Conservation (phyloP, 257 asterid genomes). For the Cruciata laevipes region DNA sequence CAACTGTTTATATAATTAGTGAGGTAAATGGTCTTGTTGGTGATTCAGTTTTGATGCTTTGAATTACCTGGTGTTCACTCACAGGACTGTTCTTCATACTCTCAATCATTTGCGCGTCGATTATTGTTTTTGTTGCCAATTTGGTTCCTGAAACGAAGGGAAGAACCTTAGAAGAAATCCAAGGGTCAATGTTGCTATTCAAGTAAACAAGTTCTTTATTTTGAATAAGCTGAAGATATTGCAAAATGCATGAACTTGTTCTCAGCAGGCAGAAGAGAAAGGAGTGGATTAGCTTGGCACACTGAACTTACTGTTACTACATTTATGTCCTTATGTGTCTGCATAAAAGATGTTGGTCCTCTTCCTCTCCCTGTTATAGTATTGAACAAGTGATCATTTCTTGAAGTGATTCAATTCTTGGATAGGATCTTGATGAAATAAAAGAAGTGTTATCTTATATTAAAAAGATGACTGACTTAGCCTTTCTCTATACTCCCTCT, state of each 20-base stretch:
- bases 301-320: no score
- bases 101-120: slow-evolving; percentile 23
- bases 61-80: neutral
- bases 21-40: neutral
- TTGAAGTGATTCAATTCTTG: no score
- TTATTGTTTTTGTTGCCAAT: slow-evolving; percentile 45
- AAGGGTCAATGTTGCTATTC: slow-evolving; percentile 24
- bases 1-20: neutral
- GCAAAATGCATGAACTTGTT: neutral
- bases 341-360: no score
- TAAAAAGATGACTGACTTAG: no score
- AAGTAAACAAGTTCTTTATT: neutral
- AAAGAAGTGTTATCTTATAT: no score
- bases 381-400: no score
- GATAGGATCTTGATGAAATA: no score
- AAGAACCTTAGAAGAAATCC: slow-evolving; percentile 10
- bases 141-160: slow-evolving; percentile 91
- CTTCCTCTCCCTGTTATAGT: no score
- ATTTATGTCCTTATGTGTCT: no score
- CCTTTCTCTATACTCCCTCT: no score
- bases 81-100: slow-evolving; percentile 21
- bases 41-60: neutral
- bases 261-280: neutral
- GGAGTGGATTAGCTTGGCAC: neutral
- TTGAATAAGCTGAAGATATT: neutral